phyloP scores from a whole-genome alignment of 163 green algal species.

The Trebouxia gelatinosa region DNA sequence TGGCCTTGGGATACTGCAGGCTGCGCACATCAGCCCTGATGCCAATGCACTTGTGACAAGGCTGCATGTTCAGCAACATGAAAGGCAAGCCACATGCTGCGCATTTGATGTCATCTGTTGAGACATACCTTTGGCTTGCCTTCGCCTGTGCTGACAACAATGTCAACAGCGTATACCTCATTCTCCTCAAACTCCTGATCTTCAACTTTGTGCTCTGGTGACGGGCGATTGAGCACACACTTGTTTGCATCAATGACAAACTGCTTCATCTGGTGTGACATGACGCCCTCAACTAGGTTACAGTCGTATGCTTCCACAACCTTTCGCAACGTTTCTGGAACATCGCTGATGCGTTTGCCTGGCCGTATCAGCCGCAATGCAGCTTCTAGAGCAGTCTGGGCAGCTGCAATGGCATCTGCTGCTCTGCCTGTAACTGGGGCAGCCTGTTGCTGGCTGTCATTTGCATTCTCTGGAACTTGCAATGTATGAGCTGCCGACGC shows the following conservation, averaged over 20 bases:
- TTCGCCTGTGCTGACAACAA: conserved; percentile 86
- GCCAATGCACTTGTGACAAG: too few relatives aligned
- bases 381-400: conserved; percentile 82
- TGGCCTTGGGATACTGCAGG: too few relatives aligned
- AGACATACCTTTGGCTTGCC: conserved; percentile 68
- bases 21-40: too few relatives aligned
- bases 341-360: conserved; percentile 77
- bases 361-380: conserved; percentile 88
- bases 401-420: conserved; percentile 87
- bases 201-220: conserved; percentile 80
- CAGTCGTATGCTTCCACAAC: conserved; percentile 87
- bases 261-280: conserved; percentile 92
- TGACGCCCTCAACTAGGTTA: conserved; percentile 93
- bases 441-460: conserved; percentile 21
- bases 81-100: too few relatives aligned
- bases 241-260: conserved; percentile 97
- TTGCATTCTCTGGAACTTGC: conserved; percentile 59
- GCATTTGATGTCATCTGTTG: too few relatives aligned
- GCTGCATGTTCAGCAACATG: too few relatives aligned
- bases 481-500: conserved; percentile 85
- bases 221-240: conserved; percentile 87
- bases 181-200: conserved; percentile 94
- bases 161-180: conserved; percentile 97
- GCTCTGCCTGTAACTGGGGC: conserved; percentile 66
- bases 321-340: conserved; percentile 69